A percentile compares a stretch with the other conserved stretches of the same genome.
phyloP scores from a whole-genome alignment of 257 asterid species.

The Solanum pimpinellifolium region DNA sequence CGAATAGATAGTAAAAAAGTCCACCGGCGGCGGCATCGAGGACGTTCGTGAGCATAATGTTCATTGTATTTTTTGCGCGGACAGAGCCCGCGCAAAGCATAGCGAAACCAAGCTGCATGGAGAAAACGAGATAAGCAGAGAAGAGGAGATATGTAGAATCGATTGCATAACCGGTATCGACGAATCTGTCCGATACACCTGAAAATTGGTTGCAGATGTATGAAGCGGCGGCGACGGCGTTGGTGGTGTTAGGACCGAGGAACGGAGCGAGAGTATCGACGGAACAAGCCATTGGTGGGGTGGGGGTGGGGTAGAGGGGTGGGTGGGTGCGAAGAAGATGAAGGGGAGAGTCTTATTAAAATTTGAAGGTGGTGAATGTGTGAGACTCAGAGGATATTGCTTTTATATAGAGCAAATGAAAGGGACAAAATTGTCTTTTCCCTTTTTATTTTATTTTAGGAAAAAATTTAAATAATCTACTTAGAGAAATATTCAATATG shows the following conservation, averaged over 20 bases:
- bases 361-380: not conserved
- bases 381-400: not conserved
- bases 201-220: constrained; percentile 63
- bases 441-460: not conserved
- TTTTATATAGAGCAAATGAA: constrained; percentile 6
- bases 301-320: too few species aligned
- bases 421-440: constrained; percentile 10
- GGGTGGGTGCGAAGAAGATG: not conserved
- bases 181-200: constrained; percentile 26
- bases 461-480: not conserved
- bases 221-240: constrained; percentile 42
- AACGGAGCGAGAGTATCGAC: constrained; percentile 39
- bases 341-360: not conserved
- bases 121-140: constrained; percentile 79
- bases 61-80: constrained; percentile 84
- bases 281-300: constrained; percentile 16
- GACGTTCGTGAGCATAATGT: constrained; percentile 88
- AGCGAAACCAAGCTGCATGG: constrained; percentile 95
- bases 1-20: constrained; percentile 69
- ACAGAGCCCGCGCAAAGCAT: constrained; percentile 98
- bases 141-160: constrained; percentile 78
- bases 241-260: constrained; percentile 60
- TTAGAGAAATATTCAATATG: too few species aligned
- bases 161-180: constrained; percentile 55
- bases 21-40: constrained; percentile 97